Percentiles rank a stretch among this genome's conserved stretches.
Conservation (phyloP, 202 grass and related monocot genomes). For the Carex sylvatica region DNA sequence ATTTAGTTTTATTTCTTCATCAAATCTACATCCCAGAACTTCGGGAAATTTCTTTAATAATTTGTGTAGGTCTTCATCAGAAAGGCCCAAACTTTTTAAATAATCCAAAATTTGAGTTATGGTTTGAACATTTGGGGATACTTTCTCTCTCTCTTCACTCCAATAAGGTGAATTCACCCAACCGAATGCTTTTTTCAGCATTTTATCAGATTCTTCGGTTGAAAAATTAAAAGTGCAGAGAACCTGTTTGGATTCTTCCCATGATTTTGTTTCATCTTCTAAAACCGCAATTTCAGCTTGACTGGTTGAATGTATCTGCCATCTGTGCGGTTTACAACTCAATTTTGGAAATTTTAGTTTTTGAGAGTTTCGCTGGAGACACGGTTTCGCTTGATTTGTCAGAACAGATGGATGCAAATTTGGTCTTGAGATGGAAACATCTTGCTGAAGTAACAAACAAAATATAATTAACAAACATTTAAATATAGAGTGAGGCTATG, state of each 20-base stretch:
- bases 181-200: constrained; percentile 83
- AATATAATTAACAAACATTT: not conserved
- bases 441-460: constrained; percentile 31
- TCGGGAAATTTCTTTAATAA: constrained; percentile 93
- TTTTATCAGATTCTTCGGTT: constrained; percentile 44
- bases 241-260: constrained; percentile 55
- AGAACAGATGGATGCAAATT: constrained; percentile 17
- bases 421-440: constrained; percentile 20
- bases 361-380: not conserved
- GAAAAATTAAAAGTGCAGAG: constrained; percentile 56
- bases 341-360: not conserved
- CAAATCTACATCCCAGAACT: constrained; percentile 78
- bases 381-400: constrained; percentile 33
- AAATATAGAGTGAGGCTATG: too few relatives aligned
- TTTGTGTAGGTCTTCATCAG: constrained; percentile 65
- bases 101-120: constrained; percentile 48
- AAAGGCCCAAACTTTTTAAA: constrained; percentile 58
- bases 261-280: constrained; percentile 47
- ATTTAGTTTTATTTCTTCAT: constrained; percentile 65
- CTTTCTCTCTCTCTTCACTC: constrained; percentile 66
- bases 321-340: not conserved
- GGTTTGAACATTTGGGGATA: constrained; percentile 47
- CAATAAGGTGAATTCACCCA: constrained; percentile 89
- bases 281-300: constrained; percentile 37
- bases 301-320: constrained; percentile 36